Percentiles rank a stretch among this genome's conserved stretches.
Evolutionary conservation across 768 basidiomycete species (phyloP).

Genomic region (Suillus bovinus): DNA sequence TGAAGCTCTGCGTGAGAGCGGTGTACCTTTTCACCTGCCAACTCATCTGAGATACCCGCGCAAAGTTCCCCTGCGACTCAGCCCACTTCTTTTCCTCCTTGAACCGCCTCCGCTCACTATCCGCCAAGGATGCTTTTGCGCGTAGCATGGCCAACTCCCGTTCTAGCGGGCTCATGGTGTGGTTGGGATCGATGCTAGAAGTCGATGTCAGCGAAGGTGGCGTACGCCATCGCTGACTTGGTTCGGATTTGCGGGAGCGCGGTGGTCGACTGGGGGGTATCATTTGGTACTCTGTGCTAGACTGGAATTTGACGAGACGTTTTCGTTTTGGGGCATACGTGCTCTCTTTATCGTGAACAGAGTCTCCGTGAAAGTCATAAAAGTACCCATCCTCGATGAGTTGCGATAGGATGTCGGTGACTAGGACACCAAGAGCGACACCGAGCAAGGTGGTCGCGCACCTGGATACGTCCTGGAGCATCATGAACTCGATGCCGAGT

Average conservation of each 20-base stretch:
- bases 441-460: slow-evolving; percentile 64
- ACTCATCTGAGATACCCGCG: slow-evolving; percentile 75
- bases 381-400: slow-evolving; percentile 53
- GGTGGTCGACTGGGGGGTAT: slow-evolving; percentile 25
- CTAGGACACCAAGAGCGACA: slow-evolving; percentile 65
- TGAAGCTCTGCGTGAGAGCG: slow-evolving; percentile 78
- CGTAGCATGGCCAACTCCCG: slow-evolving; percentile 75
- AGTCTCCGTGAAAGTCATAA: slow-evolving; percentile 26
- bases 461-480: slow-evolving; percentile 52
- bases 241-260: slow-evolving; percentile 31
- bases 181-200: slow-evolving; percentile 58
- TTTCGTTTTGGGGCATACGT: slow-evolving; percentile 29
- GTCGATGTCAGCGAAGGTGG: slow-evolving; percentile 67
- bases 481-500: slow-evolving; percentile 62
- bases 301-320: slow-evolving; percentile 48
- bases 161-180: slow-evolving; percentile 63
- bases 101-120: slow-evolving; percentile 78
- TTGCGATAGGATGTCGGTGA: slow-evolving; percentile 71
- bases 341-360: slow-evolving; percentile 24
- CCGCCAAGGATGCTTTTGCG: slow-evolving; percentile 77
- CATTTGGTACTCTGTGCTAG: slow-evolving; percentile 35
- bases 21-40: slow-evolving; percentile 85
- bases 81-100: slow-evolving; percentile 92
- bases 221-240: slow-evolving; percentile 33
- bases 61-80: slow-evolving; percentile 69